Base-by-base conservation (phyloP, 495 filamentous ascomycete species). In the Hypoxylon intermedium region DNA sequence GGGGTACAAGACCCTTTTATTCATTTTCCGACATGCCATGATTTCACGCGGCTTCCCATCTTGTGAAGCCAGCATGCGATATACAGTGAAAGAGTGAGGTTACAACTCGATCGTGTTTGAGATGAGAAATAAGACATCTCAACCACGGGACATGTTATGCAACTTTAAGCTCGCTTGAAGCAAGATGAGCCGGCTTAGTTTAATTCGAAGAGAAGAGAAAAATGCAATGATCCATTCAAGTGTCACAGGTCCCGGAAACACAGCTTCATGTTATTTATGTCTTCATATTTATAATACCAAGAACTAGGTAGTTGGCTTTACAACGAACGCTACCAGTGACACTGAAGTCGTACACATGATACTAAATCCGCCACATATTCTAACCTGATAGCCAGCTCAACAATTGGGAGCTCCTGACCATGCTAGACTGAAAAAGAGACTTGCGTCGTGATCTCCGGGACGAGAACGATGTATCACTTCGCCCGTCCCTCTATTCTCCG, bases 401-500 rank as follows among this genome's bases (percentile, higher is more conserved):
- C 38, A 53, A 51, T 26, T 50, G 21, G 24, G 38, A 55, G 37
- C 55, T 59, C 40, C 59, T 38, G 37, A 43, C 37, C 21, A 50
- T 38, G n/a, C 18, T 49, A 26, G 9, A 11, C 9, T n/a, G 30
- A 33, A n/a, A 50, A 36, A 26, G 30, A 24, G 46, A 65, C 61
- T 65, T 46, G 61, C 61, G 61, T 65, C 61, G 46, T 51, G 23
- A 51, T 56, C 55, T 55, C 51, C 58, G 30, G 43, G 40, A 36
- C 54, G 34, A 26, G n/a, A 24, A 57, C 40, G 53, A 46, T 16
- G 23, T 50, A 50, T 37, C 34, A 20, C 26, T 21, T 53, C 49
- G 23, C 15, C 52, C 53, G 18, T 57, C 40, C 34, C 46, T 67
- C 58, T 67, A 49, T 61, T 66, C 45, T 44, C 52, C 57, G 41